Base-by-base conservation (phyloP, 2,329 filamentous ascomycete species). In the Alternaria sp. region DNA sequence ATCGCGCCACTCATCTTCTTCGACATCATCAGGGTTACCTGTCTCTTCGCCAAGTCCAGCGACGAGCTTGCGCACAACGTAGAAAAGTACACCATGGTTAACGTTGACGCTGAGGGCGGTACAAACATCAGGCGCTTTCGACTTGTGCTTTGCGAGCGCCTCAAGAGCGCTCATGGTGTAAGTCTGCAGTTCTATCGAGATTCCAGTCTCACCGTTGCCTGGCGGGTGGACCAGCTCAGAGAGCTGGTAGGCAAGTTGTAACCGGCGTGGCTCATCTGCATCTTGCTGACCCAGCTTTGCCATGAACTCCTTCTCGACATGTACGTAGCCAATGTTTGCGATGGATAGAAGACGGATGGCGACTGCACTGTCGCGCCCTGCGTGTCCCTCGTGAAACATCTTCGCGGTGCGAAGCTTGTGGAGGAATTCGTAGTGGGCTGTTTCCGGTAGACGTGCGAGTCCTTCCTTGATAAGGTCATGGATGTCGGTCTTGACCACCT, bases 61-160 rank as follows among this genome's bases (percentile, higher is more conserved):
- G 58, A 98, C 91, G 9, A 93, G 92, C 78, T 96, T 97, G 57
- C 94, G 88, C 51, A 97, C 90, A 67, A 97, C 87, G 73, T 97
- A 98, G 67, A 98, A 90, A 44, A 99, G 85, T 30, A 98, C 91
- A 14, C 95, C 96, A 71, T 99, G 96, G 71, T 96, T 98, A 38
- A 98, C 94, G 69, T 94, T 97, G 54, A 96, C 92, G 72, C 93
- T 96, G 42, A 99, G 83, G n/a, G 95, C 93, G 42, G 92, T 89
- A 64, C 93, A 89, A 24, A 99, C 90, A 75, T 99, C 95, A 34
- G 88, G 83, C 30, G 90, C 87, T 73, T 93, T 94, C 57, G 85
- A 82, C 70, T 91, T 90, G 75, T 92, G 92, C 73, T 88, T 91
- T 7, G 92, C 88, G 57, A 99, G 84, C n/a, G 92, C 91, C 75